Evolutionary conservation across 176 grass and related monocot genomes (phyloP).

Genomic region (Aegilops sharonensis): DNA sequence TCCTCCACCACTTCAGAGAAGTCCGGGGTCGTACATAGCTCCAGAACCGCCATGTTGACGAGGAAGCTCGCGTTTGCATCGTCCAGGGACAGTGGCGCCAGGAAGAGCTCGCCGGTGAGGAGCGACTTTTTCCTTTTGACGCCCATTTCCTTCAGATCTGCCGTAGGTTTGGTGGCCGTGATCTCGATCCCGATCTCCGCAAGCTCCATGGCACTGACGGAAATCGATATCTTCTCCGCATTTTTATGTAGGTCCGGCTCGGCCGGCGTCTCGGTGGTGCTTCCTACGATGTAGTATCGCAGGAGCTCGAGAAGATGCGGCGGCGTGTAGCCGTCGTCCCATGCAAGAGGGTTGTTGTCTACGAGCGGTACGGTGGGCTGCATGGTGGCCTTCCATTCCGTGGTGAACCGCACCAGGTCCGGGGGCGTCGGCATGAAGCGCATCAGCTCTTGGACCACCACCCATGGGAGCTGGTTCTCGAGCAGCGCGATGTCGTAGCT

Average conservation of each 20-base stretch:
- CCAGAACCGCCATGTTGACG: background rate
- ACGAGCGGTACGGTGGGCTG: background rate
- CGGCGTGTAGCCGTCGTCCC: background rate
- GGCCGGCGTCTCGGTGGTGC: background rate
- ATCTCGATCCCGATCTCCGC: background rate
- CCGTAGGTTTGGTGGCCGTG: background rate
- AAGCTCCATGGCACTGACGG: background rate
- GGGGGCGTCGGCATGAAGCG: background rate
- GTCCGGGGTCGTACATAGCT: background rate
- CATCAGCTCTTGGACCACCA: background rate
- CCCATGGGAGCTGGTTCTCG: conserved; percentile 10
- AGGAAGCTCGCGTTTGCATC: background rate
- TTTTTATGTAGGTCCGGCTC: background rate
- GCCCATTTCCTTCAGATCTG: background rate
- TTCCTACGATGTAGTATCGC: background rate
- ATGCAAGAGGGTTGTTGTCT: background rate
- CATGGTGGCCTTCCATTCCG: background rate
- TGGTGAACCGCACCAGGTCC: background rate
- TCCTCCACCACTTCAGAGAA: background rate
- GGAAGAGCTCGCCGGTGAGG: background rate
- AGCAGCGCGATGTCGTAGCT: background rate
- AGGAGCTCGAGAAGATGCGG: background rate
- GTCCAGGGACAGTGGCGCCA: background rate
- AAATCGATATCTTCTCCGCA: background rate
- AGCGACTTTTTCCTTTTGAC: background rate